Conservation (phyloP, 2,329 filamentous ascomycete genomes). For the Claviceps lovelessii region DNA sequence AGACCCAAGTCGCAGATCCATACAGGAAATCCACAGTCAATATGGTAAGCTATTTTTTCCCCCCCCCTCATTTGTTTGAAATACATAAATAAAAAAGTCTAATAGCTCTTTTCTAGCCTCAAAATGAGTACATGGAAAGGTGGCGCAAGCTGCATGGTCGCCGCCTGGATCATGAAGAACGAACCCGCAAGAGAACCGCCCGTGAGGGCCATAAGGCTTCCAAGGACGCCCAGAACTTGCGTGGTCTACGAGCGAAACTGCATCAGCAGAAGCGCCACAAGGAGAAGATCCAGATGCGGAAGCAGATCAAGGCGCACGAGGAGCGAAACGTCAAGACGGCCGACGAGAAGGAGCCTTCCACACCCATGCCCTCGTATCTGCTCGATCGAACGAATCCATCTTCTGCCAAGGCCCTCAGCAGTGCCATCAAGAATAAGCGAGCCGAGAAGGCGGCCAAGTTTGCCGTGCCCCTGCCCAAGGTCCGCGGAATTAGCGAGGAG, state of each 20-base stretch:
- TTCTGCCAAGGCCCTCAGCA: conserved; percentile 55
- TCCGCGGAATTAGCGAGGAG: conserved; percentile 79
- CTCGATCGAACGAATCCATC: conserved; percentile 60
- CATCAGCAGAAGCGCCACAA: conserved; percentile 86
- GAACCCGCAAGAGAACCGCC: conserved; percentile 70
- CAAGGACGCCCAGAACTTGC: conserved; percentile 83
- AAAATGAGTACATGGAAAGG: conserved; percentile 69
- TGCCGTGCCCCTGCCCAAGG: conserved; percentile 81
- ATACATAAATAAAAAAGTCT: background rate
- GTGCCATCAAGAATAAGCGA: conserved; percentile 90
- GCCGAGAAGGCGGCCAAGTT: conserved; percentile 90
- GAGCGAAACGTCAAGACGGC: conserved; percentile 89
- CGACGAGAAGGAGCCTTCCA: conserved; percentile 62
- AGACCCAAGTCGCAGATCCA: background rate
- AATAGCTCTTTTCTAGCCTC: conserved; percentile 39
- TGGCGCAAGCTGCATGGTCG: conserved; percentile 44
- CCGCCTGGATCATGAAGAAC: conserved; percentile 68
- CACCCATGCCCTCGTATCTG: conserved; percentile 81
- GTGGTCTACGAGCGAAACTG: conserved; percentile 81
- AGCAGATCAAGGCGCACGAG: conserved; percentile 87
- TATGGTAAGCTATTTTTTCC: conserved; percentile 2
- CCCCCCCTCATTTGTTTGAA: background rate
- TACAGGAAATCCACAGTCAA: background rate
- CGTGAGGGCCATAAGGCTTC: conserved; percentile 81
- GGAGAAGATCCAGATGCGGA: conserved; percentile 98